Conservation (phyloP, 345 rosid species). For the Cochlearia excelsa region DNA sequence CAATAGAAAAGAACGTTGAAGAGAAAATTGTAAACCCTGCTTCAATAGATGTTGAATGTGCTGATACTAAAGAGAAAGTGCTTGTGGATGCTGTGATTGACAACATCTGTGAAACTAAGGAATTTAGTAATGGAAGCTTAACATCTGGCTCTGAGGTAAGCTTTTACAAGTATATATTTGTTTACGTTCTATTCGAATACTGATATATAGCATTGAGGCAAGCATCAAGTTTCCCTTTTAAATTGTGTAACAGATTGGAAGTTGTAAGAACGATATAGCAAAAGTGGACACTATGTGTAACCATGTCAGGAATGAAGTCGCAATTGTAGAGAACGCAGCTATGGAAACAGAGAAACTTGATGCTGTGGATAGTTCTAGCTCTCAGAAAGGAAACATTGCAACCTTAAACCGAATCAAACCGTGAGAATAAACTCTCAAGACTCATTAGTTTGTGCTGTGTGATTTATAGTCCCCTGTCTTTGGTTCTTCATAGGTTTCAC, state of each 20-base stretch:
- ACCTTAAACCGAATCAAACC: conserved; percentile 65
- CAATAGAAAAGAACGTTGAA: conserved; percentile 17
- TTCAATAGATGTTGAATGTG: conserved; percentile 18
- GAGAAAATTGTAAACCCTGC: conserved; percentile 22
- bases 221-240: neutral
- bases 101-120: conserved; percentile 23
- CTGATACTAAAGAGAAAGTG: conserved; percentile 15
- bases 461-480: conserved; percentile 10
- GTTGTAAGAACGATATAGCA: conserved; percentile 23
- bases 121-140: conserved; percentile 27
- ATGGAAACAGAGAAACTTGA: conserved; percentile 32
- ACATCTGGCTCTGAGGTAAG: conserved; percentile 29
- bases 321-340: conserved; percentile 25
- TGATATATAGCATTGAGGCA: neutral
- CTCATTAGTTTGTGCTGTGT: neutral
- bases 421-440: conserved; percentile 46
- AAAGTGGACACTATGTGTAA: conserved; percentile 10
- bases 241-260: conserved; percentile 42
- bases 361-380: conserved; percentile 28
- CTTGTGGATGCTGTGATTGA: conserved; percentile 7
- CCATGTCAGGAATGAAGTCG: conserved; percentile 16
- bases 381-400: conserved; percentile 43
- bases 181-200: neutral
- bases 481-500: conserved; percentile 14
- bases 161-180: neutral